Evolutionary conservation across 495 filamentous ascomycete genomes (phyloP).

Genomic region (Hypoxylon subgilvum): DNA sequence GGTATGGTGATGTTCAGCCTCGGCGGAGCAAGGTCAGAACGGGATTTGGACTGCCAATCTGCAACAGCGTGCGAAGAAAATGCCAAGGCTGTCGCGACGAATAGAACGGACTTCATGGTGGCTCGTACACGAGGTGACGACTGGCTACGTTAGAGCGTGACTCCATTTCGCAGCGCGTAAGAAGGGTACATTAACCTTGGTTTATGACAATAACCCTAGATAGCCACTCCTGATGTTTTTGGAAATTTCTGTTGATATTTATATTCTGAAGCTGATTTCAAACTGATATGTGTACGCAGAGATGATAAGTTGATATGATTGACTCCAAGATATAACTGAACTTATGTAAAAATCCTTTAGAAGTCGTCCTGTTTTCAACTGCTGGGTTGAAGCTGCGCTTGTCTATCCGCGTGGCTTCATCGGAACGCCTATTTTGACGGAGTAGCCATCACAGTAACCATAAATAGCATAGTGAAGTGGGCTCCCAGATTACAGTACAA

Average conservation of each 20-base stretch:
- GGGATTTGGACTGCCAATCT: slow-evolving; percentile 64
- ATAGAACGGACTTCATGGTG: slow-evolving; percentile 46
- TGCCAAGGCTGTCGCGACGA: slow-evolving; percentile 34
- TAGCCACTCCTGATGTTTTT: slow-evolving; percentile 25
- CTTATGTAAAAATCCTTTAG: too few relatives aligned
- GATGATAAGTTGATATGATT: too few relatives aligned
- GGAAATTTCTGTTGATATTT: neutral
- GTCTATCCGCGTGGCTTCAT: too few relatives aligned
- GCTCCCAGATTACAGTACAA: too few relatives aligned
- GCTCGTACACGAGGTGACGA: slow-evolving; percentile 21
- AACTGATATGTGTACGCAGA: too few relatives aligned
- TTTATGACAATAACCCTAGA: slow-evolving; percentile 49
- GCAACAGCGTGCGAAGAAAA: slow-evolving; percentile 44
- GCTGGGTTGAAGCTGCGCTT: too few relatives aligned
- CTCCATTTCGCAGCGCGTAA: slow-evolving; percentile 42
- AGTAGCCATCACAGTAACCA: too few relatives aligned
- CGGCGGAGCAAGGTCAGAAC: slow-evolving; percentile 61
- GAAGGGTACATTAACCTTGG: slow-evolving; percentile 66
- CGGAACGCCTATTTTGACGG: too few relatives aligned
- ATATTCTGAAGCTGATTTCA: neutral
- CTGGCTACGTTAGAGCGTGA: slow-evolving; percentile 52
- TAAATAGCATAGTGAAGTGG: too few relatives aligned
- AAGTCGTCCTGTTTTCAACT: too few relatives aligned
- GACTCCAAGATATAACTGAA: too few relatives aligned
- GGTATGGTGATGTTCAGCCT: slow-evolving; percentile 63